Base-by-base conservation (phyloP, 495 filamentous ascomycete genomes). In the Penicillium steckii region DNA sequence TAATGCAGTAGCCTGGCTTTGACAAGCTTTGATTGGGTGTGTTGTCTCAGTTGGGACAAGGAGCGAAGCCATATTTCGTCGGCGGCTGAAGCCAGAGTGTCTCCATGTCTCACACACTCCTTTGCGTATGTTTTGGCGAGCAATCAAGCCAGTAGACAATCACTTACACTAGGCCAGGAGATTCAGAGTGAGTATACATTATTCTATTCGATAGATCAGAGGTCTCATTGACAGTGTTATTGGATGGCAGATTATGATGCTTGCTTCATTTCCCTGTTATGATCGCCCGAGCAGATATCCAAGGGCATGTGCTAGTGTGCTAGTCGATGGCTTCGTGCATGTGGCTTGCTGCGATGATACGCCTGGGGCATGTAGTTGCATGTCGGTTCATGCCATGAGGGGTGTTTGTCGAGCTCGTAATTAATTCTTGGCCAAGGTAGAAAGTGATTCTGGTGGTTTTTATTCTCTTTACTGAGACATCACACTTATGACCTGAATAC, bases 281-380 rank as follows among this genome's bases (percentile, higher is more conserved):
- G 35, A 17, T 33, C 37, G 44, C 19, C 23, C 15, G 4, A 12
- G 33, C 24, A 18, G 26, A 29, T 18, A 18, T n/a, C n/a, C n/a
- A 26, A 30, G 13, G 35, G 41, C 47, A 37, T 47, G 40, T 37
- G 50, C n/a, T n/a, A n/a, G 29, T 52, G 19, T 10, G 26, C 33
- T 40, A 61, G 40, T 38, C 26, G n/a, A n/a, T n/a, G n/a, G 25
- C 21, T 17, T 22, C 30, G 25, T 57, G 54, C 58, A 61, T 57
- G 54, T 61, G 58, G 58, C 58, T 61, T 50, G 58, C 50, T 58
- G 48, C 49, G 23, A 41, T 21, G 38, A 8, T 23, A 41, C 38
- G 8, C 38, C 49, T 35, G 25, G 41, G 29, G 25, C 17, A 47
- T 54, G 24, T 27, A 41, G 50, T 48, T 25, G 41, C 38, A 41